Evolutionary conservation across 2,329 filamentous ascomycete species (phyloP), one percentile per base, ranked within the genome.

Genomic region (Calonectria naviculata): DNA sequence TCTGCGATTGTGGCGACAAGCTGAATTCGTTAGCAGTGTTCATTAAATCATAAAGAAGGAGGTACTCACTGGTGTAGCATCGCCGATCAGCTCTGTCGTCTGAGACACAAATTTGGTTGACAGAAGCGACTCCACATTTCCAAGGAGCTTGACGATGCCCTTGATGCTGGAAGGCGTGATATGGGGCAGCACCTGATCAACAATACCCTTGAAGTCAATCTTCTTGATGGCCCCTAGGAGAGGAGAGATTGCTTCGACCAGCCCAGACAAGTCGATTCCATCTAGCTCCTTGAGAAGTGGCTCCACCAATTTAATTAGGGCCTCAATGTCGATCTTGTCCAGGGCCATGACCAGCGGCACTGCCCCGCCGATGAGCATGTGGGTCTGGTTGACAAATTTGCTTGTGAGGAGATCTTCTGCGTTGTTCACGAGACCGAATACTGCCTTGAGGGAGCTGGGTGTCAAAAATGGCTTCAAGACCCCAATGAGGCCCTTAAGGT

Each of bases 321-420:
- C 81, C 28, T 78, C 76, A 3, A 86, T 72, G 44, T 86, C 83
- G n/a, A 85, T 76, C 19, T 76, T 76, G 47, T 78, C 76, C 1
- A 86, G 77, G 0, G 80, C 78, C 3, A 74, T 75, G 31, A 86
- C 73, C 10, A 86, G 76, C 0, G 84, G 84, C 12, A 81, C 81
- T 0, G 83, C 84, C 2, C 80, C 83, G 8, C 77, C 77, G 21
- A 84, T 80, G 24, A 85, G 80, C 0, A 80, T 82, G 10, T 84
- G 81, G 0, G 83, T 86, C 54, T 84, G 79, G 61, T 85, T 84
- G 74, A 85, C 84, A 56, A 85, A 85, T 15, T 80, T 79, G 54
- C 68, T 66, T 0, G 80, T 84, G 29, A 85, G 79, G 1, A 85
- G 77, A n/a, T 80, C 75, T 66, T 84, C 83, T 0, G 83, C 84